Evolutionary conservation across 2,329 filamentous ascomycete species (phyloP), one percentile per base, ranked within the genome.

Genomic region (Colletotrichum chlorophyti): DNA sequence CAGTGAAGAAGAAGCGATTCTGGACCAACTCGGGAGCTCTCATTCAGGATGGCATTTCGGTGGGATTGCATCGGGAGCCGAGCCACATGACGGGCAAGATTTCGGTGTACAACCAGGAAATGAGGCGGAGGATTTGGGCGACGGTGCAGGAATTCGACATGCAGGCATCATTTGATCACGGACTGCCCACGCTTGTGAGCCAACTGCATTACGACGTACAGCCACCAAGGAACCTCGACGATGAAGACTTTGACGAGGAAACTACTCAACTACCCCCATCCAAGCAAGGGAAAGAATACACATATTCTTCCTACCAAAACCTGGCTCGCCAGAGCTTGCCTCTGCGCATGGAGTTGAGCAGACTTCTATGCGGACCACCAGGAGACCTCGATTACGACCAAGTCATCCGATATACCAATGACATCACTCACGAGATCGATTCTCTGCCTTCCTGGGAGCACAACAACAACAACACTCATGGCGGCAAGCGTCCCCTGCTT

Each of bases 1-100:
- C 81, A 2, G 80, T 87, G 63, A 85, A 86, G 74, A 87, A 87
- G 78, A 87, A 87, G 76, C 77, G 83, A 11, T 86, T 84, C 69
- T 87, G 84, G 84, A 84, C 82, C 14, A 76, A 78, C 34, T 76
- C 84, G 1, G 83, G 84, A 1, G 75, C 79, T 5, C 73, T 87
- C 53, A 79, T 85, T 12, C 82, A 83, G 43, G 81, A 86, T 48
- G 83, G 81, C 52, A 81, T 87, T 55, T 79, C 80, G 2, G 79
- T 86, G 26, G 84, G 83, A 14, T 74, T 87, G 42, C 84, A 87
- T 64, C 80, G 82, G 15, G 84, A 87, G 65, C 83, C 83, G 3
- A 80, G 81, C 64, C 77, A 80, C 57, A 81, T 85, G 73, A 75
- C 73, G 15, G 77, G 79, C 52, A 81, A 80, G 62, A 82, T 86